Evolutionary conservation across 306 rosid genomes (phyloP).

Genomic region (Acacia crassicarpa): DNA sequence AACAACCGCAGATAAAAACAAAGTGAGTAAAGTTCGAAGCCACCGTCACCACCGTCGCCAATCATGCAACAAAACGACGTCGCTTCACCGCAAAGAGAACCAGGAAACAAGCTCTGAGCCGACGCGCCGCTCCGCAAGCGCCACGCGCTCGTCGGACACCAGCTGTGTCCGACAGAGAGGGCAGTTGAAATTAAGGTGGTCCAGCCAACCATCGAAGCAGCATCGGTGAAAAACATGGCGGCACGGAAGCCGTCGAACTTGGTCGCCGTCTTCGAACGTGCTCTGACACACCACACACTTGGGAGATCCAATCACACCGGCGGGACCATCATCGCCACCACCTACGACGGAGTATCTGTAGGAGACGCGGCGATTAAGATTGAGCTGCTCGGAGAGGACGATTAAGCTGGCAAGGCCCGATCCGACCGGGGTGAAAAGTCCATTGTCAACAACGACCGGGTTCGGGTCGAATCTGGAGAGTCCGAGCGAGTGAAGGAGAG

Average conservation of each 20-base stretch:
- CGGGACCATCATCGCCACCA: neutral
- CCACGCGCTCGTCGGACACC: constrained; percentile 51
- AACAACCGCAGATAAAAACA: constrained; percentile 16
- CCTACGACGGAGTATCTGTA: constrained; percentile 34
- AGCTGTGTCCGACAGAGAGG: constrained; percentile 80
- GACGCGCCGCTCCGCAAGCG: constrained; percentile 48
- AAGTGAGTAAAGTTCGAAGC: constrained; percentile 13
- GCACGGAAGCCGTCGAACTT: constrained; percentile 75
- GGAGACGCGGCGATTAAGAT: constrained; percentile 50
- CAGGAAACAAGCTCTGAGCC: constrained; percentile 55
- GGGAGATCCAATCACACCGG: neutral
- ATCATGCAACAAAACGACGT: constrained; percentile 4
- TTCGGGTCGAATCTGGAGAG: constrained; percentile 38
- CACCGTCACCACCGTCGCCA: neutral
- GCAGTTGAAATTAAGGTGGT: constrained; percentile 72
- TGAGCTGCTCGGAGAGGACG: constrained; percentile 78
- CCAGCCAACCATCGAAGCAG: constrained; percentile 91
- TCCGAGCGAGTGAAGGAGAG: constrained; percentile 50
- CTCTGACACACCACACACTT: constrained; percentile 70
- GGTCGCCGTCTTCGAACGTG: constrained; percentile 60
- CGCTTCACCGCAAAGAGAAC: constrained; percentile 58
- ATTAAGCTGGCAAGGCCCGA: constrained; percentile 69
- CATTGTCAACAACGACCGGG: constrained; percentile 41
- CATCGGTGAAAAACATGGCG: constrained; percentile 77
- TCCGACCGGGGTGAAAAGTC: constrained; percentile 48